Evolutionary conservation across 148 eudicot genomes (phyloP), one percentile per base, ranked within the genome.

Genomic region (Vaccinium corymbosum): DNA sequence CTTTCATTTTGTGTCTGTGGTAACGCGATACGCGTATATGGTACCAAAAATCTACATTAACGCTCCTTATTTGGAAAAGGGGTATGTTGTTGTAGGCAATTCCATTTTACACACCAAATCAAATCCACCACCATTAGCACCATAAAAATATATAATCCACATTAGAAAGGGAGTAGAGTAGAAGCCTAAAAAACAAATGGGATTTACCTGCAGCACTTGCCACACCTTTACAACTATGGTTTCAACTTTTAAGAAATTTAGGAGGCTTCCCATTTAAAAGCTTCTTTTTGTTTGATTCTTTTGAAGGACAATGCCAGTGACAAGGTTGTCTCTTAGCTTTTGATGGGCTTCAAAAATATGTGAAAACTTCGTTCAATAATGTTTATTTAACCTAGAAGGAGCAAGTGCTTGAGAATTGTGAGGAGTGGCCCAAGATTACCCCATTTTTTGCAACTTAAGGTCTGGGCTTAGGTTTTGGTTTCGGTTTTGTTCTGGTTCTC

Each of bases 271-370:
- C 27, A n/a, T 62, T 62, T n/a, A 10, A n/a, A n/a, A 62, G 68
- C 9, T 62, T 62, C 68, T 62, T 62, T 62, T 62, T 62, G 68
- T 62, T 62, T 62, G 68, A 62, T 62, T 62, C 68, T 42, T 42
- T 42, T 42, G 46, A 42, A 42, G 46, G 46, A 42, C 46, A 42
- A 42, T 42, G 46, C 46, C 6, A 4, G 6, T 42, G 46, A 0
- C 46, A 42, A 42, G 46, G 46, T 42, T 42, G 46, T 42, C 46
- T 27, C 22, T 62, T 22, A 59, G 64, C 9, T 59, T 59, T 59
- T 59, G 64, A 59, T 59, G 64, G 64, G 64, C 22, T 17, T 56
- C 20, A 16, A 56, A 56, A 56, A 3, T 56, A 56, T 56, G 61
- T 56, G 20, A 56, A 56, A 56, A 4, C 20, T 15, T 56, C 61